phyloP scores from a whole-genome alignment of 176 grass and related monocot species.

The barley (Hordeum vulgare) region DNA sequence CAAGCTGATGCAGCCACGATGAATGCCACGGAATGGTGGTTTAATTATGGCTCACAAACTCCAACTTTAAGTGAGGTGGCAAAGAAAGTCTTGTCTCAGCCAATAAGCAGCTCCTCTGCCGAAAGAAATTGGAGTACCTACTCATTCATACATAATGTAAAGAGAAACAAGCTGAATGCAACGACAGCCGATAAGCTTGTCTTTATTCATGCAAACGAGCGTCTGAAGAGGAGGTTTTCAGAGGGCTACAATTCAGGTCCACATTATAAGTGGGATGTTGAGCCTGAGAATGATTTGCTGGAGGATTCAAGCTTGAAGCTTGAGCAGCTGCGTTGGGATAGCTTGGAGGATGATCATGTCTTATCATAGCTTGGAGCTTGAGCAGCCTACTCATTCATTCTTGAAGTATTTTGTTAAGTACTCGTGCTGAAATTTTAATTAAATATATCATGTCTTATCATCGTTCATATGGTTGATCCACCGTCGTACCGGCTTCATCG shows the following conservation, averaged over 20 bases:
- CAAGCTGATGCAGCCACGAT: background rate
- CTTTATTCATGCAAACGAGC: background rate
- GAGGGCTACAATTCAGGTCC: background rate
- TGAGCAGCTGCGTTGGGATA: background rate
- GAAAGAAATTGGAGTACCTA: background rate
- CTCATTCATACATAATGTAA: background rate
- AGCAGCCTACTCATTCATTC: too few species aligned
- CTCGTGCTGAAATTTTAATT: too few species aligned
- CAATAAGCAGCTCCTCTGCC: background rate
- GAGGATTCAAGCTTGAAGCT: background rate
- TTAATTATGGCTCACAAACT: background rate
- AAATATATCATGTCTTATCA: too few species aligned
- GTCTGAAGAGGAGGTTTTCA: background rate
- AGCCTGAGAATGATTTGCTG: background rate
- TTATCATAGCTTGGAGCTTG: too few species aligned
- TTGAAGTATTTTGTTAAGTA: too few species aligned
- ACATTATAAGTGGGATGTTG: background rate
- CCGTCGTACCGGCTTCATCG: too few species aligned
- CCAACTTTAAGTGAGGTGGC: background rate
- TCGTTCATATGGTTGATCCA: too few species aligned
- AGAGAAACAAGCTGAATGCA: background rate
- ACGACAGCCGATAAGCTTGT: background rate
- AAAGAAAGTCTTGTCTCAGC: background rate
- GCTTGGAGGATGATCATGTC: background rate
- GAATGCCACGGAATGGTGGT: background rate